These are phyloP conservation scores for Penstemon newberryi DNA, from an alignment of 257 asterid species.

Conservation along the genomic window DNA sequence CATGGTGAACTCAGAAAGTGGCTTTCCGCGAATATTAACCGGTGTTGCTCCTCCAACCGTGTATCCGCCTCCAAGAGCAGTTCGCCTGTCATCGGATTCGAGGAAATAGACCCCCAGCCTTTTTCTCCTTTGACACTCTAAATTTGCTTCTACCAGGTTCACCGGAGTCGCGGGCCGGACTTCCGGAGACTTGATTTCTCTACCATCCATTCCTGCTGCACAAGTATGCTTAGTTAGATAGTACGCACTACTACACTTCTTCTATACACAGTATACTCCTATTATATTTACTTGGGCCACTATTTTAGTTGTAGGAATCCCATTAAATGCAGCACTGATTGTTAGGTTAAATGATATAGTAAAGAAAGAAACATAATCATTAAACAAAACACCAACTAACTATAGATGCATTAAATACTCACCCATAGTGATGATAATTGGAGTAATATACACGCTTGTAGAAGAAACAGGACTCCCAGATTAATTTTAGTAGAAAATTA, in stretches of 20 bases:
- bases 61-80: conserved; percentile 84
- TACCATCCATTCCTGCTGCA: conserved; percentile 31
- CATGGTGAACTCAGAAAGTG: conserved; percentile 54
- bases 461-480: too few species aligned
- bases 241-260: neutral
- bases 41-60: conserved; percentile 73
- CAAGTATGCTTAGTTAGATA: neutral
- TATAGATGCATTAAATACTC: too few species aligned
- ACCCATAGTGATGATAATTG: too few species aligned
- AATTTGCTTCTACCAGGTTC: conserved; percentile 14
- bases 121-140: conserved; percentile 45
- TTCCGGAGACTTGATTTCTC: conserved; percentile 73
- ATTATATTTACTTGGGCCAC: conserved; percentile 22
- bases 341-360: conserved; percentile 15
- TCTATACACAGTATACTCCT: neutral
- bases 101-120: conserved; percentile 67
- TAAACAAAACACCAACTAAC: too few species aligned
- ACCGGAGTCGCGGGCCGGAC: conserved; percentile 25
- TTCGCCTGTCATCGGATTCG: conserved; percentile 84
- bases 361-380: too few species aligned
- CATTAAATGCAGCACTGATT: conserved; percentile 38
- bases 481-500: too few species aligned
- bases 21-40: conserved; percentile 86
- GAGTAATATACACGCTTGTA: too few species aligned
- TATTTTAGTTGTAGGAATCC: neutral